Conservation (phyloP, 2,329 filamentous ascomycete species). For the Xylariaceae sp. region DNA sequence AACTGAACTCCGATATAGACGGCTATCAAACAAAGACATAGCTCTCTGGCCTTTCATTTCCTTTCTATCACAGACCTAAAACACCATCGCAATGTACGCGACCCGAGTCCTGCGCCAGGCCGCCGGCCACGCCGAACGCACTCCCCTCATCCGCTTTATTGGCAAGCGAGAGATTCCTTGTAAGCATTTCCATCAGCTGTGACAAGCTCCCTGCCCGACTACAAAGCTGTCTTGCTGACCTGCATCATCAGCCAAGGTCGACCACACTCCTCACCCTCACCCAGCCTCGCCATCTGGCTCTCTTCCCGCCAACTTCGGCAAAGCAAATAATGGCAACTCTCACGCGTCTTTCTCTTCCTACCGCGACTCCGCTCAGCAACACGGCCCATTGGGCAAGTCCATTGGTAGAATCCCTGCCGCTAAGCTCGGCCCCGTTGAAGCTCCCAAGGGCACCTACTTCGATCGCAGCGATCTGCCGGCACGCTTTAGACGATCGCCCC, state of each 20-base stretch:
- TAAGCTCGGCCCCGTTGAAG: constrained; percentile 68
- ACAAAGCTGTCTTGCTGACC: constrained; percentile 17
- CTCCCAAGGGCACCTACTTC: constrained; percentile 75
- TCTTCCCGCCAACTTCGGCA: constrained; percentile 56
- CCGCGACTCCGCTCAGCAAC: constrained; percentile 74
- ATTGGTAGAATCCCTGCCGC: constrained; percentile 57
- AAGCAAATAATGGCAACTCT: constrained; percentile 36
- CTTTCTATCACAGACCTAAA: constrained; percentile 12
- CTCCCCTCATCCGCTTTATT: constrained; percentile 61
- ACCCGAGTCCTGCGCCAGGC: constrained; percentile 58
- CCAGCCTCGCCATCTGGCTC: constrained; percentile 65
- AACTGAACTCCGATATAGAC: not conserved
- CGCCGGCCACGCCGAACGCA: constrained; percentile 57
- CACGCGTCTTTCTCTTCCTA: constrained; percentile 71
- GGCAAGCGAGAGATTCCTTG: constrained; percentile 59
- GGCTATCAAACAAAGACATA: not conserved
- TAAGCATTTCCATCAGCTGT: constrained; percentile 34
- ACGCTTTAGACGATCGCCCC: constrained; percentile 74
- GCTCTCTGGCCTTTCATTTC: not conserved
- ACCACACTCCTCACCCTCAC: constrained; percentile 72
- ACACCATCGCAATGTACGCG: constrained; percentile 47
- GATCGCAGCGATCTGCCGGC: constrained; percentile 84
- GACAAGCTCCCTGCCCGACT: not conserved
- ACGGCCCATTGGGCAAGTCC: constrained; percentile 67
- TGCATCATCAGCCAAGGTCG: constrained; percentile 55